Evolutionary conservation across 371 early-diverging fungal species (phyloP).

Genomic region (Zychaea mexicana): DNA sequence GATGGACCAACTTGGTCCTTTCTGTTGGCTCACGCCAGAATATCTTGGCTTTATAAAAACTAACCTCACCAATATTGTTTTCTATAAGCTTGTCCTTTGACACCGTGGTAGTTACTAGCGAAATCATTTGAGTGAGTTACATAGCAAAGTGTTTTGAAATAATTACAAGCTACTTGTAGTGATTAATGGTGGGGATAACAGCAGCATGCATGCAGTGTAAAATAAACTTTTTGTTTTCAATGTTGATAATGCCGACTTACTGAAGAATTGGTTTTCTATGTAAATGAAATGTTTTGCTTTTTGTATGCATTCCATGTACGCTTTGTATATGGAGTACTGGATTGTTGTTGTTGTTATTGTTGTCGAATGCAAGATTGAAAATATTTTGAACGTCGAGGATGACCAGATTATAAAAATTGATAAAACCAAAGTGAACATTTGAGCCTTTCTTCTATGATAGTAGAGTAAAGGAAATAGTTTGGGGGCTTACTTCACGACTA

Average conservation of each 20-base stretch:
- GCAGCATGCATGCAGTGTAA: no score
- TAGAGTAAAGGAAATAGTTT: background rate
- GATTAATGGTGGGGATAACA: no score
- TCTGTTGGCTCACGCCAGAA: no score
- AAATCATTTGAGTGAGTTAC: background rate
- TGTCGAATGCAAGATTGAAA: no score
- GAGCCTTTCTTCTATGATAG: no score
- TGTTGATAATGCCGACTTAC: constrained; percentile 44
- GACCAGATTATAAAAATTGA: no score
- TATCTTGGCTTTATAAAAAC: background rate
- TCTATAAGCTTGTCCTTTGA: constrained; percentile 40
- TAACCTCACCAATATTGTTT: constrained; percentile 51
- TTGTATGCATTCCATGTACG: constrained; percentile 78
- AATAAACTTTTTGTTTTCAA: background rate
- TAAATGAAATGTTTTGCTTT: constrained; percentile 88
- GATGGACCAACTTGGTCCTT: no score
- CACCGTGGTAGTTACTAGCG: constrained; percentile 44
- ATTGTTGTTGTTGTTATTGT: no score
- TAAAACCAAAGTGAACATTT: no score
- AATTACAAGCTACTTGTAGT: no score
- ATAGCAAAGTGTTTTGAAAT: background rate
- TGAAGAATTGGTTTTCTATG: constrained; percentile 97
- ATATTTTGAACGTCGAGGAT: no score
- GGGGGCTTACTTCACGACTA: constrained; percentile 49
- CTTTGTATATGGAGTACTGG: constrained; percentile 80